Conservation (phyloP, 768 basidiomycete genomes). For the Termitomyces titanicus region DNA sequence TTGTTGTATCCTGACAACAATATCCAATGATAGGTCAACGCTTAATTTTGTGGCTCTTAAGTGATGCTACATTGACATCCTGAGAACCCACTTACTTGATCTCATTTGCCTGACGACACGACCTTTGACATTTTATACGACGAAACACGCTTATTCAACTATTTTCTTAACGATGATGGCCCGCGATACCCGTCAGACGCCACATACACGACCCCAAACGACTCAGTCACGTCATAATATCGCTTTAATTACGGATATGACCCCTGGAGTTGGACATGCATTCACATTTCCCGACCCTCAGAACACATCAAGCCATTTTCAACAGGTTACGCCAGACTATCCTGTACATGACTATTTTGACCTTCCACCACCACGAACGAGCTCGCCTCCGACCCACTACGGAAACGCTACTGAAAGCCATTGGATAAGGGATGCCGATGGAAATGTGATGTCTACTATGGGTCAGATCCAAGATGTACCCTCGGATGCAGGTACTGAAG, state of each 20-base stretch:
- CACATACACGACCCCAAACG: constrained; percentile 4
- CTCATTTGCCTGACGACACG: neutral
- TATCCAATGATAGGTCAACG: constrained; percentile 6
- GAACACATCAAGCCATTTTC: neutral
- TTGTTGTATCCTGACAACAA: neutral
- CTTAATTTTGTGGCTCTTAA: neutral
- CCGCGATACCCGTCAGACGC: neutral
- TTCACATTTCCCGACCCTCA: neutral
- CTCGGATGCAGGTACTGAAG: constrained; percentile 5
- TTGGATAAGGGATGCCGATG: neutral
- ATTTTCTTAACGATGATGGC: neutral
- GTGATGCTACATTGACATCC: neutral
- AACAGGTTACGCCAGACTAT: neutral
- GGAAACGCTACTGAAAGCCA: neutral
- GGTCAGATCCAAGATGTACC: constrained; percentile 1
- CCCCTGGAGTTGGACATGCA: neutral
- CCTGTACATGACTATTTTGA: neutral
- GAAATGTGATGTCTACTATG: neutral
- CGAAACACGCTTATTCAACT: neutral
- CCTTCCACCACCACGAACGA: too few species aligned
- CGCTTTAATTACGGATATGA: neutral
- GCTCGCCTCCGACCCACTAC: neutral
- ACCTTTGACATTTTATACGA: neutral
- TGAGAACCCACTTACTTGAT: constrained; percentile 1
- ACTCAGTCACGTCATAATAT: neutral